Percentiles rank a stretch among this genome's conserved stretches.
These are phyloP conservation scores for Tephrocybe sp. DNA, from an alignment of 768 basidiomycete species.

Conservation along the genomic window DNA sequence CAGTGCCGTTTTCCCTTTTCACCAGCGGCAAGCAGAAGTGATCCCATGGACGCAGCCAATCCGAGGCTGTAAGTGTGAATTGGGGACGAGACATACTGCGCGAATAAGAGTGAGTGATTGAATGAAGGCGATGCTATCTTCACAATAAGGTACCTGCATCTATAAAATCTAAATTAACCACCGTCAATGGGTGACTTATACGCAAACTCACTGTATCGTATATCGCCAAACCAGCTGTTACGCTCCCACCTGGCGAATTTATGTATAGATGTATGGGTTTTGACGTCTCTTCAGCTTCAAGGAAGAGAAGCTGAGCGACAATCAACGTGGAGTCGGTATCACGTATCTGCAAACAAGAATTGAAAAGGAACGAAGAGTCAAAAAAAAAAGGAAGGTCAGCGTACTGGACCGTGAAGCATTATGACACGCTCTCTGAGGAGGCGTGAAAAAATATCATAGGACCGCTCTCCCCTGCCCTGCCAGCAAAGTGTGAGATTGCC, in stretches of 20 bases:
- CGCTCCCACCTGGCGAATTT: constrained; percentile 94
- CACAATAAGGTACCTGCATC: constrained; percentile 62
- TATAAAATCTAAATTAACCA: constrained; percentile 26
- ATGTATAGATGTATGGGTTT: constrained; percentile 97
- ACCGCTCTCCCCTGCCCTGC: constrained; percentile 83
- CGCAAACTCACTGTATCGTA: constrained; percentile 83
- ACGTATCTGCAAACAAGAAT: constrained; percentile 58
- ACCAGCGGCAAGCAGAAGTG: constrained; percentile 87
- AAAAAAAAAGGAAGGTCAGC: constrained; percentile 26
- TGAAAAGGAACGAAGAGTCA: constrained; percentile 1
- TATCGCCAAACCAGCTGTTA: constrained; percentile 94
- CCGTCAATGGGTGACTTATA: not conserved
- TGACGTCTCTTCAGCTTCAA: constrained; percentile 93
- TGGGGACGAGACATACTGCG: constrained; percentile 86
- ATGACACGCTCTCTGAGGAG: constrained; percentile 92
- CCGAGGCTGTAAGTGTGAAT: constrained; percentile 98
- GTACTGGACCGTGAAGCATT: constrained; percentile 90
- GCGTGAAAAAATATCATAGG: constrained; percentile 96
- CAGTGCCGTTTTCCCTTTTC: constrained; percentile 90
- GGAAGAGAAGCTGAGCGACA: constrained; percentile 90
- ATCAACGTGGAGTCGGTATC: constrained; percentile 87
- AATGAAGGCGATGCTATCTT: constrained; percentile 3
- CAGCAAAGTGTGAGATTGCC: not conserved
- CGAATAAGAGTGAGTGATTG: constrained; percentile 20
- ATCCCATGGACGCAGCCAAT: constrained; percentile 96